Evolutionary conservation across 306 rosid species (phyloP), one percentile per base, ranked within the genome.

Genomic region (Casuarina equisetifolia): DNA sequence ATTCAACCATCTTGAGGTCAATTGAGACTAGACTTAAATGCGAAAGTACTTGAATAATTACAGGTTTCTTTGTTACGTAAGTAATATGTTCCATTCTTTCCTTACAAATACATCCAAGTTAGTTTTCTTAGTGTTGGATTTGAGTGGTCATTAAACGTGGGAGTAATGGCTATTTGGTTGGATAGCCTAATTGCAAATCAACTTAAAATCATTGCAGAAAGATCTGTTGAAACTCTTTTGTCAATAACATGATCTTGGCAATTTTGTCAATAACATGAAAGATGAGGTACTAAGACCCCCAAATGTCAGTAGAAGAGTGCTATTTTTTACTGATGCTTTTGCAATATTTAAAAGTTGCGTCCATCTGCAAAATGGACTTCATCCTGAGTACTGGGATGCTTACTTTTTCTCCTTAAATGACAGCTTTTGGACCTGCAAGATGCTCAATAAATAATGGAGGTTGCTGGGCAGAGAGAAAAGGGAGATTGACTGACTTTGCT

Each of bases 361-460:
- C 32, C 32, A 25, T 25, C 32, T 25, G 32, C 32, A 25, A 25
- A 25, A 25, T 25, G 32, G 32, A 25, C 32, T 25, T 25, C 32
- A 25, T 25, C 32, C 32, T 25, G 32, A 25, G 32, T 25, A 25
- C 0, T 25, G 32, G 32, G 32, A 25, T 25, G 32, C 32, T 25
- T 25, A 25, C 32, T 61, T 70, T 25, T 69, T 55, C 49, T 61
- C 72, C 61, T 78, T 72, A 32, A 71, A 77, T 79, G 44, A 84
- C 94, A 95, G 99, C 96, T 79, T 92, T 80, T 85, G 99, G 99
- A 53, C 91, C 96, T 45, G 96, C 99, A 73, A 92, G 99, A 81
- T 95, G 99, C 63, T 51, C 96, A 38, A 61, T 91, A 69, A 84
- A 87, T 83, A 87, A 92, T 49, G 99, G 99, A 72, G 97, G 97